Evolutionary conservation across 192 early-diverging fungal genomes (phyloP), one percentile per base, ranked within the genome.

Genomic region (Linnemannia exigua): DNA sequence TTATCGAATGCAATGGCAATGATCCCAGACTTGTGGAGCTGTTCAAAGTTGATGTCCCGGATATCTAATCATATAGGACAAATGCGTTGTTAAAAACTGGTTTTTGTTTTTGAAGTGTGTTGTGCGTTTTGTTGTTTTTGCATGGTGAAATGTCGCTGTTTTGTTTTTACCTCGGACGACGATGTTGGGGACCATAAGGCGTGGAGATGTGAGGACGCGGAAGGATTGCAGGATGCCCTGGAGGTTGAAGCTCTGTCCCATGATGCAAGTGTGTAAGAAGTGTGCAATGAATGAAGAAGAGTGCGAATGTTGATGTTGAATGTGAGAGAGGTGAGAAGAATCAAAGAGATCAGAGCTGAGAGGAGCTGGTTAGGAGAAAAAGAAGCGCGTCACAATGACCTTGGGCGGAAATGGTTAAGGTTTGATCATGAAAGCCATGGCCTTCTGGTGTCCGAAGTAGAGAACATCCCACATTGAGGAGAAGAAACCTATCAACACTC

Each of bases 1-100:
- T 99, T 99, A 87, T 99, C 98, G 87, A 98, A 99, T 6, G 91
- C 96, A n/a, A 98, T 82, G 38, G 92, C 95, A 35, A 84, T 77
- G 75, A 98, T 92, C 3, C 95, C 96, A 2, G 79, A 67, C 19
- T 81, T 71, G 58, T 89, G 90, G 25, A 98, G 87, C 28, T 79
- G 72, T 6, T 68, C 78, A 87, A 93, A 97, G 44, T 95, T 91
- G 28, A 97, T 92, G 12, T 87, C 71, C 9, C 94, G 91, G 66
- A 97, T 92, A 76, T 97, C 95, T 90, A 68, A 0, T 6, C 46
- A 50, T n/a, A 35, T 28, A 20, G 22, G 3, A 31, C 28, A 50
- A 5, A 44, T 6, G 50, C 8, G 77, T 20, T 28, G 33, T n/a
- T 19, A 72, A 36, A 33, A 58, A 66, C 41, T 50, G 31, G 17